phyloP scores from a whole-genome alignment of 129 eudicot species.

The Flaveria robusta region DNA sequence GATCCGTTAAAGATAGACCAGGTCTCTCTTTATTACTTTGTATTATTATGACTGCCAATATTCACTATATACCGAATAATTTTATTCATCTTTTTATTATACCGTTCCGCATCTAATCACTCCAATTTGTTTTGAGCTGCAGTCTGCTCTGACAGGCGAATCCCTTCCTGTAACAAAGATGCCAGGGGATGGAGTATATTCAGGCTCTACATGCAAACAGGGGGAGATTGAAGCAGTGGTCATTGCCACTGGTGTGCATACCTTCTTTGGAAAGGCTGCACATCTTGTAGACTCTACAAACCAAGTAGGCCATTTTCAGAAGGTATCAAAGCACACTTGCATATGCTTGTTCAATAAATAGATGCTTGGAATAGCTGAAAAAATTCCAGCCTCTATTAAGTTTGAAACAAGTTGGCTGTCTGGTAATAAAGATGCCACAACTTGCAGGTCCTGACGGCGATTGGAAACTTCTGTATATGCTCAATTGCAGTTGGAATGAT shows the following conservation, averaged over 20 bases:
- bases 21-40: conserved; percentile 35
- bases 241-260: conserved; percentile 84
- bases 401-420: background rate
- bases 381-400: background rate
- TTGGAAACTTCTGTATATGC: conserved; percentile 80
- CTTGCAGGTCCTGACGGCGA: conserved; percentile 71
- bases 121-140: conserved; percentile 29
- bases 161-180: conserved; percentile 73
- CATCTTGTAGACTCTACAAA: conserved; percentile 82
- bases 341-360: conserved; percentile 15
- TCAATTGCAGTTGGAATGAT: conserved; percentile 79
- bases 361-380: background rate
- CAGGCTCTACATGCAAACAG: conserved; percentile 88
- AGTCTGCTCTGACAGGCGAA: conserved; percentile 87
- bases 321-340: conserved; percentile 43
- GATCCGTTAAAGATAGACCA: conserved; percentile 78
- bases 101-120: background rate
- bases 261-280: conserved; percentile 88
- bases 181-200: conserved; percentile 82
- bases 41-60: conserved; percentile 5
- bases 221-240: conserved; percentile 84
- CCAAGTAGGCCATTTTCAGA: conserved; percentile 83
- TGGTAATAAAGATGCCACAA: conserved; percentile 26
- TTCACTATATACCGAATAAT: conserved; percentile 12
- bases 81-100: conserved; percentile 10